Base-by-base conservation (phyloP, 768 basidiomycete genomes). In the Termitomyces sp. region DNA sequence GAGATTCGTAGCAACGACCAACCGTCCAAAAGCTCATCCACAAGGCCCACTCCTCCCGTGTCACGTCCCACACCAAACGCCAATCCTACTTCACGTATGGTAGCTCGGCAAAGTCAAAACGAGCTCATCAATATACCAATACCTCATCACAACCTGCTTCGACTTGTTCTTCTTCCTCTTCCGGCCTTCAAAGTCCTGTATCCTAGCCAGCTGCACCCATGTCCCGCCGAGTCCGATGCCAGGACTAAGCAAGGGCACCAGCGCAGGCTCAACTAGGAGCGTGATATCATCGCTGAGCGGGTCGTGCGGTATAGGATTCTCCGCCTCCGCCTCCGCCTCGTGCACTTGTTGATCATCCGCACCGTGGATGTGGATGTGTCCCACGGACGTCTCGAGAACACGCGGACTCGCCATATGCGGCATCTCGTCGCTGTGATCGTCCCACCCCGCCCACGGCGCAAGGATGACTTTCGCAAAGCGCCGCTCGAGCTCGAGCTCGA, bases 131-230 rank as follows among this genome's bases (percentile, higher is more conserved):
- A 76, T 48, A 54, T 79, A 79, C 78, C 78, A 79, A 50, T 71
- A 73, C 44, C 71, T 67, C 30, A 67, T 63, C 19, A 48, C 52
- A 7, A 54, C 56, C 56, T 70, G 72, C 63, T 70, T 70, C 45
- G 66, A 61, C 57, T 73, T 74, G 46, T 65, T 66, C 57, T 73
- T 73, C 55, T 63, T 74, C 58, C 73, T 63, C 42, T 27, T 19
- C 17, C 7, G 48, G 52, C 1, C 53, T 61, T 27, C 64, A 14
- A 65, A 48, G 25, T 68, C 68, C 54, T 68, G 63, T 25, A 60
- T 66, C 30, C 81, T 76, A 28, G 70, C 81, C 12, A 89, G 73
- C 69, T 91, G 87, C 21, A 89, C 80, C 81, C 83, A 91, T 45
- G 83, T 80, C 19, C 80, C 86, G 3, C 77, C 79, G 14, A 90